A percentile compares a stretch with the other conserved stretches of the same genome.
Conservation (phyloP, 176 grass and related monocot species). For the Carex scoparia region DNA sequence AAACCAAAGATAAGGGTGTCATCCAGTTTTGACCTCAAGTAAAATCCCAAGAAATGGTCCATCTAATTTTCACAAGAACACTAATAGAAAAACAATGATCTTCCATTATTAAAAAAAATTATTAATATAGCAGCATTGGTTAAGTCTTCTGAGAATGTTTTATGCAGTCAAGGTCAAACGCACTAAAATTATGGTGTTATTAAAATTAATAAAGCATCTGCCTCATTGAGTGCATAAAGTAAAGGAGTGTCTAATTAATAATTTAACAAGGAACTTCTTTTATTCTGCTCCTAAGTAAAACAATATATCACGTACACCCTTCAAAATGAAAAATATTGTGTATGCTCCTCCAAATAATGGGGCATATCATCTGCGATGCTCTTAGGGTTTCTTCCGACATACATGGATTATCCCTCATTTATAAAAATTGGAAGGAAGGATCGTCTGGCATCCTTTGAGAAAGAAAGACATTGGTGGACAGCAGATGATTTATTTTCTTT, state of each 20-base stretch:
- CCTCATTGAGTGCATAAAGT: background rate
- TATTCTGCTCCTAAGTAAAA: background rate
- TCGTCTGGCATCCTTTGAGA: background rate
- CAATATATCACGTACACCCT: background rate
- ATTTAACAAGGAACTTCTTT: background rate
- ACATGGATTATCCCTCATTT: background rate
- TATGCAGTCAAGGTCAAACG: background rate
- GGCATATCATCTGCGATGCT: background rate
- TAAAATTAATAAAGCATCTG: background rate
- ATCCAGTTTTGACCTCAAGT: slow-evolving; percentile 21
- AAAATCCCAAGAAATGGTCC: background rate
- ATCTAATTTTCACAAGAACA: background rate
- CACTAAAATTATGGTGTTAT: background rate
- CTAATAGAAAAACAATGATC: background rate
- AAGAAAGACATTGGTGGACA: background rate
- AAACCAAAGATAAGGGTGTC: background rate
- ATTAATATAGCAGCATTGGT: background rate
- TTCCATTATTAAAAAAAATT: background rate
- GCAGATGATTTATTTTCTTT: background rate
- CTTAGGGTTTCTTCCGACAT: background rate
- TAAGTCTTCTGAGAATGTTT: slow-evolving; percentile 25
- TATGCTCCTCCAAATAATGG: background rate
- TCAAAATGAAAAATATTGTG: background rate
- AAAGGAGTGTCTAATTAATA: background rate
- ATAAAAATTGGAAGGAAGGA: background rate